Conservation (phyloP, 176 grass and related monocot genomes). For the Musa itinerans region DNA sequence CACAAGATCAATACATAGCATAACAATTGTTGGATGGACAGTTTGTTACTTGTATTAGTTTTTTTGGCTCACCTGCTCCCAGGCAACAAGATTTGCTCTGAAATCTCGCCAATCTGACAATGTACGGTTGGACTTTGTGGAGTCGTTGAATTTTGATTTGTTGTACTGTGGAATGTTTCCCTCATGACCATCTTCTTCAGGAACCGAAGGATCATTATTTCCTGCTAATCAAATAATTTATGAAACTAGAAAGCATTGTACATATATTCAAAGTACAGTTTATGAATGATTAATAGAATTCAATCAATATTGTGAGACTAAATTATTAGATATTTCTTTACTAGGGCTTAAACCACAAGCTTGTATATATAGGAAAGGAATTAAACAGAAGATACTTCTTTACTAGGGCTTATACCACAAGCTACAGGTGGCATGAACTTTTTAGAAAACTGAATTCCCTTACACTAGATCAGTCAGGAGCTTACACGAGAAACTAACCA, state of each 20-base stretch:
- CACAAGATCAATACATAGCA: background rate
- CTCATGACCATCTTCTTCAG: slow-evolving; percentile 42
- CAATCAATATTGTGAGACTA: background rate
- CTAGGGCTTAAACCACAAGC: too few relatives aligned
- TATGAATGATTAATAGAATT: background rate
- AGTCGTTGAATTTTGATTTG: slow-evolving; percentile 38
- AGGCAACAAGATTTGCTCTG: slow-evolving; percentile 74
- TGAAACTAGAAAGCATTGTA: background rate
- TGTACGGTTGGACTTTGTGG: slow-evolving; percentile 26
- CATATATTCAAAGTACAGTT: background rate
- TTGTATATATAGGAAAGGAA: too few relatives aligned
- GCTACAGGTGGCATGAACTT: too few relatives aligned
- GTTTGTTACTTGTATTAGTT: background rate
- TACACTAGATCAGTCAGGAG: too few relatives aligned
- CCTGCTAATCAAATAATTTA: slow-evolving; percentile 31
- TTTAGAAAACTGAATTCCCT: too few relatives aligned
- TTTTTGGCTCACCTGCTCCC: slow-evolving; percentile 43
- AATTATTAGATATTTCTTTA: too few relatives aligned
- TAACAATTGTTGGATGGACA: background rate
- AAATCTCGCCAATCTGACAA: slow-evolving; percentile 87
- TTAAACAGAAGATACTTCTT: too few relatives aligned
- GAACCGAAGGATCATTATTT: slow-evolving; percentile 56
- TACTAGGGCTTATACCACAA: too few relatives aligned
- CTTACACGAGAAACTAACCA: too few relatives aligned
- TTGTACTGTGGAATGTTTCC: slow-evolving; percentile 21